Conservation (phyloP, 305 asterid genomes). For the Plantago coronopus region DNA sequence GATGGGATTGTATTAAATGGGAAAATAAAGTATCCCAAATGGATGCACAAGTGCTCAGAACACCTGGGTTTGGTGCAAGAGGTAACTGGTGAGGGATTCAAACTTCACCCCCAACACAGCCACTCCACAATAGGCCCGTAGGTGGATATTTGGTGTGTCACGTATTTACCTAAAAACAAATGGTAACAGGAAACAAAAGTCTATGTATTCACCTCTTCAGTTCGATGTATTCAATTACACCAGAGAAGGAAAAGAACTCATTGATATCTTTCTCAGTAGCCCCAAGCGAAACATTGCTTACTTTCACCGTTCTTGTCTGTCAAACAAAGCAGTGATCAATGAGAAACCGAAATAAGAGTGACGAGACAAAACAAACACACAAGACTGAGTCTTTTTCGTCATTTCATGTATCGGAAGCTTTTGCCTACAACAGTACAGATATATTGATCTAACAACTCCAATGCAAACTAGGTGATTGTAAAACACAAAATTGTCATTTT, state of each 20-base stretch:
- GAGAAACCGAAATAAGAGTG: not conserved
- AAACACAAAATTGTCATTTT: not conserved
- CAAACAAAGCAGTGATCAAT: constrained; percentile 4
- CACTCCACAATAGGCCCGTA: no score
- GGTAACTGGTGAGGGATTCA: no score
- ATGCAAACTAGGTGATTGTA: not conserved
- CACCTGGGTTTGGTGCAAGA: no score
- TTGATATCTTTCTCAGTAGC: constrained; percentile 71
- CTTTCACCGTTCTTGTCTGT: constrained; percentile 68
- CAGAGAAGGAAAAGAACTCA: constrained; percentile 87
- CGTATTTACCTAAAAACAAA: not conserved
- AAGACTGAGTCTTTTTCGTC: no score
- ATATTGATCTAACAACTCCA: not conserved
- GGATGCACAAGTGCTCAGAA: no score
- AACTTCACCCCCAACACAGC: no score
- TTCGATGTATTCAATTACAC: constrained; percentile 61
- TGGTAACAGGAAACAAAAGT: constrained; percentile 1
- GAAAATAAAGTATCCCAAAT: not conserved
- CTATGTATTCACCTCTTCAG: constrained; percentile 45
- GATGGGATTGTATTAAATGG: constrained; percentile 5
- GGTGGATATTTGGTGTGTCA: no score
- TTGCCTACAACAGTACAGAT: no score
- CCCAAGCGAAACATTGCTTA: constrained; percentile 67
- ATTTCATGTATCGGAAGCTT: no score
- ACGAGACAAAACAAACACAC: not conserved